Evolutionary conservation across 148 eudicot species (phyloP).

Genomic region (Cornus controversa): DNA sequence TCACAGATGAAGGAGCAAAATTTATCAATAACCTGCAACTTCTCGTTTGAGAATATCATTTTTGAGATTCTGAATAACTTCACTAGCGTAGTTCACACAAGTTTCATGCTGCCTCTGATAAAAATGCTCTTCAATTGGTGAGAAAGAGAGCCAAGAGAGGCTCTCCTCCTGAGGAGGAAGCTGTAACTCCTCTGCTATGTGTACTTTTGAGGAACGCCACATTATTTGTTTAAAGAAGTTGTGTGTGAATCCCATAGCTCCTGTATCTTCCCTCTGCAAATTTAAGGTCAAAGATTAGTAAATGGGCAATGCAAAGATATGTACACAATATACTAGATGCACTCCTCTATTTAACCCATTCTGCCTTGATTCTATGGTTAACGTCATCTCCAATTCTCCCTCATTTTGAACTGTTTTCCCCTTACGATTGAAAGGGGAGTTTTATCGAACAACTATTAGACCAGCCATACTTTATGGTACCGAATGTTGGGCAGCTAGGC

Average conservation of each 20-base stretch:
- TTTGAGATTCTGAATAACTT: constrained; percentile 71
- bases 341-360: no score
- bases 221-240: constrained; percentile 67
- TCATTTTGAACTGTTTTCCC: no score
- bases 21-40: constrained; percentile 46
- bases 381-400: no score
- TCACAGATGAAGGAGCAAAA: constrained; percentile 3
- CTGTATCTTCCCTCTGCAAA: constrained; percentile 69
- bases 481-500: no score
- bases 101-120: constrained; percentile 95
- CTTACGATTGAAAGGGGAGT: no score
- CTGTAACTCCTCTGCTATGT: constrained; percentile 76
- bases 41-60: constrained; percentile 35
- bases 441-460: no score
- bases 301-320: not conserved
- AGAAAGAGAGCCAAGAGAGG: constrained; percentile 83
- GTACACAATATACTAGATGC: no score
- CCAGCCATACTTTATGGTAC: no score
- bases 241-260: constrained; percentile 75
- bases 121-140: constrained; percentile 86
- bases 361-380: no score
- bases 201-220: constrained; percentile 94
- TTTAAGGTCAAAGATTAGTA: constrained; percentile 14
- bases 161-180: constrained; percentile 95
- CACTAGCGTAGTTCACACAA: constrained; percentile 71